Evolutionary conservation across 2,329 filamentous ascomycete species (phyloP), one percentile per base, ranked within the genome.

Genomic region (Diplodia corticola): DNA sequence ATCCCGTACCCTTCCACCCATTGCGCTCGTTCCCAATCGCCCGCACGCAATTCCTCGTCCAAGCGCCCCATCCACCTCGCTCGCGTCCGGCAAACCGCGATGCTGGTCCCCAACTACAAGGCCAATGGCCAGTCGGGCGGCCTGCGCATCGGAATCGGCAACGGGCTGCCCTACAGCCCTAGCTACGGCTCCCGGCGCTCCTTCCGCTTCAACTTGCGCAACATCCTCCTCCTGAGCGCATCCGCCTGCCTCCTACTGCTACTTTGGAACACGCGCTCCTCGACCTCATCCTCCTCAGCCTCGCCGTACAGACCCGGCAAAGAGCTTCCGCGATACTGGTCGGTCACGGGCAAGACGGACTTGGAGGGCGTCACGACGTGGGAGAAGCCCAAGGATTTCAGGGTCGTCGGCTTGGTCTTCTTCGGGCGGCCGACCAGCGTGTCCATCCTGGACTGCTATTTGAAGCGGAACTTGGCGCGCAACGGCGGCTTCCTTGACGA

Each of bases 401-500:
- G 76, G 35, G 76, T 80, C 48, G 71, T 79, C 33, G 79, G 76
- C 28, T 60, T 81, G 49, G 75, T 80, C n/a, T 78, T 78, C 26
- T 80, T 78, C 64, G 74, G 73, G 46, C 63, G 76, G 17, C 70
- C 71, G 49, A 69, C 73, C 65, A 72, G 71, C 13, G 77, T 79
- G 12, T 71, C 71, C 3, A 78, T 80, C 20, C 68, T 81, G 48
- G 74, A 81, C 49, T 81, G 79, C 68, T 81, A 81, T 67, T 67
- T 81, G 37, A 69, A 70, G 73, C 76, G 73, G 69, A 81, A 81
- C 54, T 69, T 81, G 10, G 75, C 72, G 17, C 67, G 70, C 5
- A 78, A 80, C 67, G 74, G 75, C 63, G 80, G 80, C 5, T 75
- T 79, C 40, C 72, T 82, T 9, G 79, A 82, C 61, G 73, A 79